Percentiles rank a stretch among this genome's conserved stretches.
Evolutionary conservation across 2,329 filamentous ascomycete species (phyloP).

Genomic region (Geosmithia putterillii): DNA sequence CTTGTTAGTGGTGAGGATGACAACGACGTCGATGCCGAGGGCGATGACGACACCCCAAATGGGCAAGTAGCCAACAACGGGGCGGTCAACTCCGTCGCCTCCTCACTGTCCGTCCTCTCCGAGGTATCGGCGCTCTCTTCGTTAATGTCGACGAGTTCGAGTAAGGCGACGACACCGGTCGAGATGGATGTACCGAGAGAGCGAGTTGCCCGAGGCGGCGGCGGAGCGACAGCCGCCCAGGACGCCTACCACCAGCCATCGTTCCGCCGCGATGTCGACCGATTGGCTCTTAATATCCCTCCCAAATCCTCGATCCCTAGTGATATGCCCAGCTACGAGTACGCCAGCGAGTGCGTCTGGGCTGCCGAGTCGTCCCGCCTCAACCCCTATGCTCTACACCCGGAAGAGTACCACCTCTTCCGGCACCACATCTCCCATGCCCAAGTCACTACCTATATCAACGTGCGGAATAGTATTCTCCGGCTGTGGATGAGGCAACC

Average conservation of each 20-base stretch:
- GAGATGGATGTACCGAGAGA: conserved; percentile 20
- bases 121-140: conserved; percentile 46
- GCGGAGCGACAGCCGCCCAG: background rate
- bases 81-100: conserved; percentile 30
- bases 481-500: conserved; percentile 84
- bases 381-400: conserved; percentile 79
- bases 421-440: conserved; percentile 71
- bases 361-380: conserved; percentile 83
- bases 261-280: conserved; percentile 17
- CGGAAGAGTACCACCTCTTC: conserved; percentile 70
- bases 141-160: conserved; percentile 40
- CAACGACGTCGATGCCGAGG: conserved; percentile 8
- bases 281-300: conserved; percentile 42
- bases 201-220: background rate
- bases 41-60: conserved; percentile 3
- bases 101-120: conserved; percentile 38
- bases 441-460: conserved; percentile 91
- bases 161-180: conserved; percentile 51
- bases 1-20: background rate
- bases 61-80: conserved; percentile 4
- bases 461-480: conserved; percentile 89
- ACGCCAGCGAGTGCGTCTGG: conserved; percentile 81
- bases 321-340: conserved; percentile 59
- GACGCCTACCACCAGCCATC: conserved; percentile 3
- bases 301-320: conserved; percentile 77